Evolutionary conservation across 2,329 filamentous ascomycete species (phyloP), one percentile per base, ranked within the genome.

Genomic region (Teratosphaeria viscida): DNA sequence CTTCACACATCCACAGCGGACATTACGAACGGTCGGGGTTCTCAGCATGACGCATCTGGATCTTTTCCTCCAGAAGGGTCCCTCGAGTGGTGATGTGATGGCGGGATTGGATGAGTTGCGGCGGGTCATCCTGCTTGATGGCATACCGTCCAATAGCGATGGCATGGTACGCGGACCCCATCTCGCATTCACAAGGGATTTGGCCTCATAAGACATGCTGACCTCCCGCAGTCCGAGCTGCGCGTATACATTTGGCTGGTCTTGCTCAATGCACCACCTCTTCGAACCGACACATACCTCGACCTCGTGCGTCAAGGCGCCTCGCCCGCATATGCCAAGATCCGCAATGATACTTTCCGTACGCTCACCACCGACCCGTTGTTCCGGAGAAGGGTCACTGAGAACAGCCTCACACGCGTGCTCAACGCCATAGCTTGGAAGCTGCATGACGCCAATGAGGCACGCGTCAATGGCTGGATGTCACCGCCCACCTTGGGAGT

Each of bases 161-260:
- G 89, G 89, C 79, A 92, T 91, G 88, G 88, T 90, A 71, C 73
- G 78, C 69, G 34, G n/a, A 10, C 57, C 39, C 8, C 8, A 26
- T 52, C 10, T 47, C 32, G 29, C 37, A 8, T 12, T 58, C 2
- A 2, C 16, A 19, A 19, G 19, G 19, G 1, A 2, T 6, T 8
- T 10, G 8, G 4, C 11, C 34, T 56, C 6, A n/a, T 19, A 19
- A 19, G 3, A 7, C 11, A 39, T 23, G 35, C 26, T 49, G 37
- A 54, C 39, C 49, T n/a, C 8, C 54, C 26, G 37, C 68, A 96
- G 92, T 99, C 94, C 23, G 87, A 91, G 54, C 79, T 94, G 63
- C 87, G 94, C 69, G 95, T 97, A 72, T 97, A 99, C 74, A 85
- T 95, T 65, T 99, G 94, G 94, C 83, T 97, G 49, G 89, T 96